Evolutionary conservation across 768 basidiomycete genomes (phyloP).

Genomic region (Albatrellus ellisii): DNA sequence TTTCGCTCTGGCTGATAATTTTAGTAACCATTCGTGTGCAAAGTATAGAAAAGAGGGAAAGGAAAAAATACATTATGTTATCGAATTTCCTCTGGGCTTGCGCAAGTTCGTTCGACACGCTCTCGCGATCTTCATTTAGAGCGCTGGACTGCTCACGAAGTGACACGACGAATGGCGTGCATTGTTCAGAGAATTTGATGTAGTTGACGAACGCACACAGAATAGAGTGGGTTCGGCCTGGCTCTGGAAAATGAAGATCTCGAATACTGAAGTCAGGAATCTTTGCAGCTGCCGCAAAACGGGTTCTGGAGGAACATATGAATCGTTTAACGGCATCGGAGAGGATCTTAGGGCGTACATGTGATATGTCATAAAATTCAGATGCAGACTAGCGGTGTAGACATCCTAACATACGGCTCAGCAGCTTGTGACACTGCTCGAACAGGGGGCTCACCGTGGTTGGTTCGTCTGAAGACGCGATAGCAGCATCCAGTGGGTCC

Average conservation of each 20-base stretch:
- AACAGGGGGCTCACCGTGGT: slow-evolving; percentile 29
- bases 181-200: slow-evolving; percentile 78
- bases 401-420: slow-evolving; percentile 65
- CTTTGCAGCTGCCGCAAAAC: slow-evolving; percentile 60
- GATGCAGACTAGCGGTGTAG: slow-evolving; percentile 42
- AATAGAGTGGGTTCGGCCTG: slow-evolving; percentile 57
- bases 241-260: slow-evolving; percentile 63
- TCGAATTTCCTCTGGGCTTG: slow-evolving; percentile 39
- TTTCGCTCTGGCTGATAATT: slow-evolving; percentile 31
- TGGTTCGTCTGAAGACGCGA: slow-evolving; percentile 36
- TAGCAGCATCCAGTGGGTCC: slow-evolving; percentile 40
- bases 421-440: not conserved
- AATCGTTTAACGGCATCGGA: not conserved
- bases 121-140: slow-evolving; percentile 49
- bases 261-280: slow-evolving; percentile 66
- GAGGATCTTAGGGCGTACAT: slow-evolving; percentile 29
- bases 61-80: slow-evolving; percentile 37
- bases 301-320: slow-evolving; percentile 28
- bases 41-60: not conserved
- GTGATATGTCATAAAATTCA: slow-evolving; percentile 57
- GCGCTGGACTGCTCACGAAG: slow-evolving; percentile 46
- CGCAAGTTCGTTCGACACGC: slow-evolving; percentile 32
- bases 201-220: slow-evolving; percentile 91
- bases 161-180: slow-evolving; percentile 44
- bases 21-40: not conserved